phyloP scores from a whole-genome alignment of 208 protist species.

The Giardia muris region DNA sequence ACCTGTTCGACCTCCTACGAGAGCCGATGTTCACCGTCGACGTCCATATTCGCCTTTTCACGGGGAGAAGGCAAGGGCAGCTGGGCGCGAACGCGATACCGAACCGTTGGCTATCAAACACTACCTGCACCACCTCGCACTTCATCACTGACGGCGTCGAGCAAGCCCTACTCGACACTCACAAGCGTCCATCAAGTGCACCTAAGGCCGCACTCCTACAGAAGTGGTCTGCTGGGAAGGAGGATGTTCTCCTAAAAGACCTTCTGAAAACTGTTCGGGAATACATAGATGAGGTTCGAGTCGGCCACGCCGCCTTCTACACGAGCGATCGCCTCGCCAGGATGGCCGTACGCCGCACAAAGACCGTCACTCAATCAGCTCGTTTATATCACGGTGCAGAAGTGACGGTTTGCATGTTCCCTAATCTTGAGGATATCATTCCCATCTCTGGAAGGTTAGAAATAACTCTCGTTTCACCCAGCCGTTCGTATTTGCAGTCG shows the following conservation, averaged over 20 bases:
- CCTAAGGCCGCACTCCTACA: neutral
- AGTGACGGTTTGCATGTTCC: neutral
- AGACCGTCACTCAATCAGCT: neutral
- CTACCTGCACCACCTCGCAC: neutral
- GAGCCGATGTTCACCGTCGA: neutral
- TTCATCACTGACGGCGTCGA: neutral
- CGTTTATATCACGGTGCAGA: neutral
- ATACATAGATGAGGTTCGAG: neutral
- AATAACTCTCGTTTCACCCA: neutral
- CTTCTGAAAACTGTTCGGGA: neutral
- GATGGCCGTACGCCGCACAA: neutral
- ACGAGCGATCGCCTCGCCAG: neutral
- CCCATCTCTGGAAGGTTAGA: neutral
- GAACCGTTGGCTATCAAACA: neutral
- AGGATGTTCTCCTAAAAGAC: neutral
- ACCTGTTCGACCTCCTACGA: neutral
- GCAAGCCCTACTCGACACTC: neutral
- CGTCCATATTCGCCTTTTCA: neutral
- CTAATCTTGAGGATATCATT: neutral
- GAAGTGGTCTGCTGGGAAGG: neutral
- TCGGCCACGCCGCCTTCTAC: neutral
- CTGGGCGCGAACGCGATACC: neutral
- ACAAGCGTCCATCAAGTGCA: too few relatives aligned
- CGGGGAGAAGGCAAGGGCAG: neutral
- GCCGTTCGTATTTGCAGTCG: neutral